Conservation (phyloP, 73 alveolate species). For the Paramecium octaurelia region DNA sequence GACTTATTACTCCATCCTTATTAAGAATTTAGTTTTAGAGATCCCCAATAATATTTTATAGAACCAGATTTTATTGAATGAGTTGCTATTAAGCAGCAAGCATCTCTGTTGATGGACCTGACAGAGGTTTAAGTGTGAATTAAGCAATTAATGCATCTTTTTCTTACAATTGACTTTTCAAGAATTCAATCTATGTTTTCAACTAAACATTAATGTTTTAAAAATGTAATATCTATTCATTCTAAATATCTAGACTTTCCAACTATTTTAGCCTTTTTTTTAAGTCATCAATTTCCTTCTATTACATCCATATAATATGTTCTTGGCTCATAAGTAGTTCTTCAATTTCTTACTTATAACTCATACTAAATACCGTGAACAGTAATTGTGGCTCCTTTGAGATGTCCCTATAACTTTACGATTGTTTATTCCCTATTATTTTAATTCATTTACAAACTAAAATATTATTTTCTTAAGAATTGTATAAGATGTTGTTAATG, state of each 20-base stretch:
- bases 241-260: neutral
- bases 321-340: neutral
- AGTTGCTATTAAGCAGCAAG: neutral
- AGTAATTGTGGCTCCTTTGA: neutral
- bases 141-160: neutral
- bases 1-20: neutral
- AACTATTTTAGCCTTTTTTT: neutral
- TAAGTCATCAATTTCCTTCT: neutral
- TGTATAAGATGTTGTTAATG: neutral
- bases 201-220: slow-evolving; percentile 11
- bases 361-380: neutral
- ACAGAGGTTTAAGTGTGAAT: neutral
- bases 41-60: neutral
- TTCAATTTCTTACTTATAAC: neutral
- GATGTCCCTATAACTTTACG: neutral
- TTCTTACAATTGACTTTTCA: neutral
- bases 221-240: neutral
- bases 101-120: neutral
- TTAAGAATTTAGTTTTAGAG: neutral
- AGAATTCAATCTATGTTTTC: slow-evolving; percentile 13
- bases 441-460: neutral
- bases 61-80: neutral
- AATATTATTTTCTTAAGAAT: neutral
- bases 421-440: neutral
- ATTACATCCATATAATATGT: slow-evolving; percentile 1